Percentiles rank a stretch among this genome's conserved stretches.
Conservation (phyloP, 106 monocot species). For the Ottelia alismoides region DNA sequence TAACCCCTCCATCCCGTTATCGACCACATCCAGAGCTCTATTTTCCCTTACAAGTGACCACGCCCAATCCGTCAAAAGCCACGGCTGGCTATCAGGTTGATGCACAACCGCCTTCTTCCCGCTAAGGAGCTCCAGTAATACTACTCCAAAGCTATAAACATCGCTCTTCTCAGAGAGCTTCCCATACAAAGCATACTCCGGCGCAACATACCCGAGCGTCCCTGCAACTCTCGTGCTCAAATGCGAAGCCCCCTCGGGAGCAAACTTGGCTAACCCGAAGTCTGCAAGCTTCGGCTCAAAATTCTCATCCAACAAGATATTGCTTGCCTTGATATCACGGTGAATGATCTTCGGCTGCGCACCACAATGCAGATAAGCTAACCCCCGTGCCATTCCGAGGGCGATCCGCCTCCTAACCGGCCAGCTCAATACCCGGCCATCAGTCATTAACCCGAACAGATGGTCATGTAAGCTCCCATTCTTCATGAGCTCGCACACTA, state of each 20-base stretch:
- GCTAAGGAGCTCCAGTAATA: constrained; percentile 81
- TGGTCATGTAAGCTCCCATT: constrained; percentile 94
- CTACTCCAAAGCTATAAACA: constrained; percentile 83
- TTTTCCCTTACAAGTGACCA: constrained; percentile 66
- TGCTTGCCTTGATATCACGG: constrained; percentile 85
- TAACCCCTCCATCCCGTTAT: constrained; percentile 61
- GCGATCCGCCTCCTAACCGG: constrained; percentile 69
- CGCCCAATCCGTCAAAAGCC: constrained; percentile 73
- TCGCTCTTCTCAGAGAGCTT: constrained; percentile 89
- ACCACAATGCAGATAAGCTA: constrained; percentile 72
- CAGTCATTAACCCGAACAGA: constrained; percentile 24
- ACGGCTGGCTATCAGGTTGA: constrained; percentile 24
- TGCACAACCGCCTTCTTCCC: constrained; percentile 71
- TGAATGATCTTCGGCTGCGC: constrained; percentile 75
- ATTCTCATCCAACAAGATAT: constrained; percentile 56
- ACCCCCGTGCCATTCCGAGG: constrained; percentile 63
- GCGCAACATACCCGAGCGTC: constrained; percentile 81
- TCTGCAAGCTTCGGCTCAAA: constrained; percentile 85
- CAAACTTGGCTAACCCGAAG: constrained; percentile 81
- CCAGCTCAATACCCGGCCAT: constrained; percentile 25
- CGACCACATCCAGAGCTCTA: constrained; percentile 51
- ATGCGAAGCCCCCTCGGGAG: constrained; percentile 79
- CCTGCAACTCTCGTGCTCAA: constrained; percentile 89
- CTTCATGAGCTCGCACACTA: constrained; percentile 73
- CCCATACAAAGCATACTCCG: constrained; percentile 87